Conservation (phyloP, 768 basidiomycete species). For the Pleurotus djamor region DNA sequence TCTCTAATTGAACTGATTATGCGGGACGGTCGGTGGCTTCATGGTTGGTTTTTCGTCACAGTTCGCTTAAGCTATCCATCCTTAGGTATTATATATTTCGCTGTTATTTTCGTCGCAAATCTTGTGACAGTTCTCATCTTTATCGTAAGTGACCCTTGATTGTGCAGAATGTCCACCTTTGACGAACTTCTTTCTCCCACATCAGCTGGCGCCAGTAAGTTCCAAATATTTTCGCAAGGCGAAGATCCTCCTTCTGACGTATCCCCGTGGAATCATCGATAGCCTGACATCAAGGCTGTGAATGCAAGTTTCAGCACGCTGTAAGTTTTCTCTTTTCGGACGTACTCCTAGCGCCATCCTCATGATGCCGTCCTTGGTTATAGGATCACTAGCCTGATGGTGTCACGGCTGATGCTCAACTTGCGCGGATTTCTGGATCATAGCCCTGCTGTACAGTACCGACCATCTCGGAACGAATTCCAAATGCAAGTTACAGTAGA, state of each 20-base stretch:
- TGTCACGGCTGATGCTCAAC: conserved; percentile 34
- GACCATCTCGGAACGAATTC: not conserved
- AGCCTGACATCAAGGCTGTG: conserved; percentile 32
- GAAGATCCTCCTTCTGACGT: not conserved
- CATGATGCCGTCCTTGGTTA: no score
- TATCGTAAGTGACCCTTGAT: conserved; percentile 18
- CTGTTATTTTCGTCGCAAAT: conserved; percentile 29
- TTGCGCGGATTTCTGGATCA: conserved; percentile 15
- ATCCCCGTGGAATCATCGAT: not conserved
- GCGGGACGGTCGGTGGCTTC: conserved; percentile 25
- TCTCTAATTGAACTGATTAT: conserved; percentile 26
- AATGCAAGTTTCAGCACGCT: conserved; percentile 36
- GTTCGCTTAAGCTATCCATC: not conserved
- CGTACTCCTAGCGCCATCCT: not conserved
- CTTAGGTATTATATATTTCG: conserved; percentile 32
- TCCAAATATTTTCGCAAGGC: not conserved
- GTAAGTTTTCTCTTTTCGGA: conserved; percentile 16
- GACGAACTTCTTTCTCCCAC: not conserved
- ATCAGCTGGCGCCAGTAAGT: not conserved
- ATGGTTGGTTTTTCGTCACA: not conserved
- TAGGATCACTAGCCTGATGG: conserved; percentile 29
- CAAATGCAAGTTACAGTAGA: not conserved
- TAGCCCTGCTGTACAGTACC: not conserved
- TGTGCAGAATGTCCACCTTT: not conserved
- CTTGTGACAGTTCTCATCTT: conserved; percentile 28